Percentiles rank a stretch among this genome's conserved stretches.
Conservation (phyloP, 202 grass and related monocot genomes). For the Setaria italica region DNA sequence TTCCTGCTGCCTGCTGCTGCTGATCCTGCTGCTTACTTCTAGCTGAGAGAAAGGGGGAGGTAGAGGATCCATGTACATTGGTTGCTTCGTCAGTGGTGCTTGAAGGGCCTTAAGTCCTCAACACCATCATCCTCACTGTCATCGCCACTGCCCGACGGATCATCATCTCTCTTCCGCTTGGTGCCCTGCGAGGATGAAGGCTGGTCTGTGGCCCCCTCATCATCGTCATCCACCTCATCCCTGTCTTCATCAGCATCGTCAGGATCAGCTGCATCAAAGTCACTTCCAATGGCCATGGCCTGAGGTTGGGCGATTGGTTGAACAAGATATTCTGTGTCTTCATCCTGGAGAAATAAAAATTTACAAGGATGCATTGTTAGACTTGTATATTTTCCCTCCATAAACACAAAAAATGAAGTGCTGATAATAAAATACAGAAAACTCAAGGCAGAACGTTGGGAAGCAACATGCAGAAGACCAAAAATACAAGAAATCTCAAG, state of each 20-base stretch:
- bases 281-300: constrained; percentile 41
- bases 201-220: constrained; percentile 19
- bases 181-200: constrained; percentile 54
- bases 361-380: background rate
- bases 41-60: constrained; percentile 45
- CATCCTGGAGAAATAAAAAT: constrained; percentile 60
- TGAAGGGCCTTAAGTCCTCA: constrained; percentile 60
- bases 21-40: constrained; percentile 56
- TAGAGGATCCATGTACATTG: constrained; percentile 56
- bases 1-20: constrained; percentile 45
- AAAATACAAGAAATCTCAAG: background rate
- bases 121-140: constrained; percentile 49
- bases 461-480: background rate
- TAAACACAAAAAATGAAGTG: background rate
- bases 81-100: constrained; percentile 48
- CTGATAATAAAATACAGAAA: background rate
- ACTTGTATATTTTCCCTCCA: background rate
- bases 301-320: constrained; percentile 68
- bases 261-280: constrained; percentile 70
- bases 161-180: constrained; percentile 73
- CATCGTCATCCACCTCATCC: constrained; percentile 61
- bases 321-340: constrained; percentile 85
- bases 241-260: constrained; percentile 75
- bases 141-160: constrained; percentile 42
- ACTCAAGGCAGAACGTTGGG: background rate